Base-by-base conservation (phyloP, 2,329 filamentous ascomycete genomes). In the Lecanicillium sp. region DNA sequence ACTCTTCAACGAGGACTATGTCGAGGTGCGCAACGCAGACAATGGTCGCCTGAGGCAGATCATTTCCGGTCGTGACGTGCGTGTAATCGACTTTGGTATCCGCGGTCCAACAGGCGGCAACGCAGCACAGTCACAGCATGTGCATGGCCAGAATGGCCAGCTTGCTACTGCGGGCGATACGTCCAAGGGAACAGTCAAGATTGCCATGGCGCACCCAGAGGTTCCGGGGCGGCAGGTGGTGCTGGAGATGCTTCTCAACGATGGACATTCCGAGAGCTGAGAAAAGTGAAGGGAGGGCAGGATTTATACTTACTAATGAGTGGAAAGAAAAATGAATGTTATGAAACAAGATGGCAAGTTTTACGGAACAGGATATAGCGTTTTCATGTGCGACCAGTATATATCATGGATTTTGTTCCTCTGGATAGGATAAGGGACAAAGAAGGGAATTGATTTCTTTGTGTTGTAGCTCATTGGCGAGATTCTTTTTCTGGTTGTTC, bases 1-100 rank as follows among this genome's bases (percentile, higher is more conserved):
- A 7, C 76, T 98, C 4, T 95, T 96, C 65, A 92, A 95, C 58
- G 83, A 85, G 16, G 90, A 96, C 59, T 98, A 96, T 50, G 87
- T 98, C 34, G 92, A 98, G 65, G 87, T 98, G 38, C 78, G 92
- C 39, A 96, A 98, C 52, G 92, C 92, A 14, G 87, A 95, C 66
- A 96, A 96, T 54, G 92, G 92, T 1, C 76, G 94, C 15, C 61
- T 98, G 46, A 77, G 92, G 51, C 92, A 98, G 65, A 92, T 98
- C 42, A 94, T 98, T 49, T 83, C 88, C 0, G 92, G 92, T 0
- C 73, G 85, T 45, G 89, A 95, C 54, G 87, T 98, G 35, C 81
- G 84, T 46, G 87, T 89, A 50, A 71, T 98, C 9, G 94, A 98
- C 57, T 88, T 94, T 53, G 88, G 86, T 6, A 73, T 83, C 48